Conservation (phyloP, 2,329 filamentous ascomycete genomes). For the Huntiella moniliformis region DNA sequence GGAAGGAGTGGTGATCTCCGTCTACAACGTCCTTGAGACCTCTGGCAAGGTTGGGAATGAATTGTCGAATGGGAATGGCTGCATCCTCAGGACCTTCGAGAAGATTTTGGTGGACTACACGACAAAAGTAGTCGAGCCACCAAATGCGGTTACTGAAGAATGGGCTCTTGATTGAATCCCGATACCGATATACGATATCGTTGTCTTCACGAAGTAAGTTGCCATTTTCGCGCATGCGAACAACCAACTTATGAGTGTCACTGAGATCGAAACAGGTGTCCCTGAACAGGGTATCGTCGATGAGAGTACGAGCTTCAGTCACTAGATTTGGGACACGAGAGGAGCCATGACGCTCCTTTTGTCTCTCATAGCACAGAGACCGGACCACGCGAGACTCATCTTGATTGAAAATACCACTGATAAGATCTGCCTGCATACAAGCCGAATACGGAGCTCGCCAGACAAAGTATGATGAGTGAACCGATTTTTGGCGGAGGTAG, state of each 20-base stretch:
- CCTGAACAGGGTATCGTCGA: background rate
- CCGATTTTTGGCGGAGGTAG: no score
- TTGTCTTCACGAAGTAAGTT: background rate
- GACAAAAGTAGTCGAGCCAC: slow-evolving; percentile 4
- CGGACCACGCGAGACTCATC: background rate
- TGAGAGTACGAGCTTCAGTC: background rate
- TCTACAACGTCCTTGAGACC: background rate
- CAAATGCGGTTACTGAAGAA: background rate
- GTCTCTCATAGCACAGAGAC: background rate
- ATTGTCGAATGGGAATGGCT: background rate
- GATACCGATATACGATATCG: background rate
- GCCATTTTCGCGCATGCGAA: background rate
- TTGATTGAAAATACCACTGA: background rate
- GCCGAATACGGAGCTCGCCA: background rate
- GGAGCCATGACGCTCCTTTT: background rate
- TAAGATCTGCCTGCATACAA: background rate
- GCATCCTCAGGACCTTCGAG: background rate
- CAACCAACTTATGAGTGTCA: background rate
- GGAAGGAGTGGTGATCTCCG: background rate
- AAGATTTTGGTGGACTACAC: background rate
- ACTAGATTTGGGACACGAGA: background rate
- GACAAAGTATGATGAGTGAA: background rate
- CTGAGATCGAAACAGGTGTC: background rate
- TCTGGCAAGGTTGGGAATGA: background rate
- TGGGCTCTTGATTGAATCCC: background rate